Evolutionary conservation across 2,329 filamentous ascomycete genomes (phyloP).

Genomic region (Curvularia sp.): DNA sequence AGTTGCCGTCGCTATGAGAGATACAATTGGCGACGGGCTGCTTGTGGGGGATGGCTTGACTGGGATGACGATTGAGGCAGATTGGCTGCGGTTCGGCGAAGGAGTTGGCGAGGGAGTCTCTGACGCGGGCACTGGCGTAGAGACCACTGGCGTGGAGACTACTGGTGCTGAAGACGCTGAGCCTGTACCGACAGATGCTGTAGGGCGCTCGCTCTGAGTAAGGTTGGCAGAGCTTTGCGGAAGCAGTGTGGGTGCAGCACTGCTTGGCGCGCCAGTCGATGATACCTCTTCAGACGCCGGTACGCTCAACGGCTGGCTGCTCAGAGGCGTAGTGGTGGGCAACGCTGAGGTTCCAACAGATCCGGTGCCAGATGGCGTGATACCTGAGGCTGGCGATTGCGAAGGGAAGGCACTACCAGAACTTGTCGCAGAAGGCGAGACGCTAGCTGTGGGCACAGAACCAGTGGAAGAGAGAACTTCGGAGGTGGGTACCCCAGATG

Average conservation of each 20-base stretch:
- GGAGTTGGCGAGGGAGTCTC: slow-evolving; percentile 6
- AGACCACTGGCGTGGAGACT: neutral
- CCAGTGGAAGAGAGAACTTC: slow-evolving; percentile 10
- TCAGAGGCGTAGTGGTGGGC: slow-evolving; percentile 13
- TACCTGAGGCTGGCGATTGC: slow-evolving; percentile 8
- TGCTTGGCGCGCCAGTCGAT: slow-evolving; percentile 18
- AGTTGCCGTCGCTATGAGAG: slow-evolving; percentile 57
- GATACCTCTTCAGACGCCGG: slow-evolving; percentile 29
- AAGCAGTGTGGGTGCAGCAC: slow-evolving; percentile 10
- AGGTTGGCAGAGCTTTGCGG: slow-evolving; percentile 20
- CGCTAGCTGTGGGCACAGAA: slow-evolving; percentile 16
- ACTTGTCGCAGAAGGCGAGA: slow-evolving; percentile 9
- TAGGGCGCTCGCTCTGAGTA: slow-evolving; percentile 20
- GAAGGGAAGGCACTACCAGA: slow-evolving; percentile 3
- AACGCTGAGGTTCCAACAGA: slow-evolving; percentile 18
- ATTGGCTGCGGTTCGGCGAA: slow-evolving; percentile 15
- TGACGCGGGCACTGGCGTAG: slow-evolving; percentile 5
- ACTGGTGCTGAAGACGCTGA: neutral
- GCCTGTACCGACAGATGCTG: slow-evolving; percentile 6
- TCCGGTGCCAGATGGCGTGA: slow-evolving; percentile 18
- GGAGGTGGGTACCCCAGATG: slow-evolving; percentile 19
- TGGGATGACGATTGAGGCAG: slow-evolving; percentile 25
- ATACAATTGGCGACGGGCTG: slow-evolving; percentile 43
- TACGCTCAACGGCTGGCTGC: slow-evolving; percentile 22
- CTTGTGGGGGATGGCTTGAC: slow-evolving; percentile 29